Percentiles rank a stretch among this genome's conserved stretches.
These are phyloP conservation scores for Magnusiomyces paraingens DNA, from an alignment of 1,139 yeast genomes.

Conservation along the genomic window DNA sequence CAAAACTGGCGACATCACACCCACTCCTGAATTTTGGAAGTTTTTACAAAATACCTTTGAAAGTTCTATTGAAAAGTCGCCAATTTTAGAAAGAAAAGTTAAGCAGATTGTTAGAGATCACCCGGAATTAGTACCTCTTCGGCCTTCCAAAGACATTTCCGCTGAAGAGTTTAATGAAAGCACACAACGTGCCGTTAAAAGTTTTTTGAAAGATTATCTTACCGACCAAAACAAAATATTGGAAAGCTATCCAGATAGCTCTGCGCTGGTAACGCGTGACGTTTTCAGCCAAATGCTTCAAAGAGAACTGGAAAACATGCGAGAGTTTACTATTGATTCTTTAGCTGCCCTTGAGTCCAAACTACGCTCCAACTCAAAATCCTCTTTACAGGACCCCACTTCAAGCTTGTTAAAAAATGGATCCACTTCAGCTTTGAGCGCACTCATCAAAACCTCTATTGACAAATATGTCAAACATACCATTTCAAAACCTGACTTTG, in stretches of 20 bases:
- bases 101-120: neutral
- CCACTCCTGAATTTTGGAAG: constrained; percentile 16
- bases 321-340: constrained; percentile 1
- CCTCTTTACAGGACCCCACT: neutral
- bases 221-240: neutral
- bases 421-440: neutral
- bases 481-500: constrained; percentile 28
- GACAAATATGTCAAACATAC: constrained; percentile 13
- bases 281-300: constrained; percentile 8
- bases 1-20: constrained; percentile 9
- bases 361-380: neutral
- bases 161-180: constrained; percentile 11
- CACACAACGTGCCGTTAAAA: constrained; percentile 10
- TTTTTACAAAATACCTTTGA: constrained; percentile 7
- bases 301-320: constrained; percentile 8
- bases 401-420: neutral
- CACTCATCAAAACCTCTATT: constrained; percentile 7
- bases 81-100: neutral
- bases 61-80: neutral
- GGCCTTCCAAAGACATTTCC: neutral
- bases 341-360: neutral
- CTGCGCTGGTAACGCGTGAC: constrained; percentile 12
- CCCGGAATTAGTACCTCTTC: neutral
- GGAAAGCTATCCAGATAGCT: constrained; percentile 3
- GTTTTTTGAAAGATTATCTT: constrained; percentile 7